These are phyloP conservation scores for Auricularia sp. DNA, from an alignment of 768 basidiomycete species.

Conservation along the genomic window DNA sequence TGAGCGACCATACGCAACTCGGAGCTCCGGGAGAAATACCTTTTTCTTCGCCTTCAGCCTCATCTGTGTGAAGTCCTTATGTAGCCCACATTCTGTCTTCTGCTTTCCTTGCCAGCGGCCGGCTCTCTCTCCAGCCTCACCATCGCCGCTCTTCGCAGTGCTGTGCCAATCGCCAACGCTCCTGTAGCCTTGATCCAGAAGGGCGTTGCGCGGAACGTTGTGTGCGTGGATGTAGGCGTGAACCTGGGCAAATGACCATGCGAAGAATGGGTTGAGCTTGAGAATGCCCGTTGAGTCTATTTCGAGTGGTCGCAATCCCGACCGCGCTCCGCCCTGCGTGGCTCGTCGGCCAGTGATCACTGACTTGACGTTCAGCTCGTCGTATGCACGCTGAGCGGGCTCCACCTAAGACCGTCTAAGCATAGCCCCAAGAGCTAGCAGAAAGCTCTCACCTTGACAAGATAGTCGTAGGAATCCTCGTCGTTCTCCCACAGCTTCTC, in stretches of 20 bases:
- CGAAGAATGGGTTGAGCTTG: constrained; percentile 89
- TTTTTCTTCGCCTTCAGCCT: constrained; percentile 21
- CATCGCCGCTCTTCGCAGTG: constrained; percentile 54
- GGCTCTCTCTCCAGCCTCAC: constrained; percentile 69
- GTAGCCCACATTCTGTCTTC: constrained; percentile 95
- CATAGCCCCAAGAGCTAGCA: background rate
- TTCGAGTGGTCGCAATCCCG: constrained; percentile 74
- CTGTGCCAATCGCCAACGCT: constrained; percentile 98
- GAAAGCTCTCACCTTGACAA: constrained; percentile 62
- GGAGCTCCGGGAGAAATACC: constrained; percentile 9
- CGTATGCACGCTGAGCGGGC: constrained; percentile 82
- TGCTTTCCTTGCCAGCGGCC: constrained; percentile 85
- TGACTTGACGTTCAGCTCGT: constrained; percentile 62
- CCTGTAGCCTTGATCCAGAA: constrained; percentile 86
- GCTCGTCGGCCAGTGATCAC: constrained; percentile 94
- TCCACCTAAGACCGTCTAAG: constrained; percentile 54
- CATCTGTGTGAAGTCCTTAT: constrained; percentile 82
- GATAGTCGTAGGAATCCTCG: constrained; percentile 82
- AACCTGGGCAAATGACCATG: constrained; percentile 78
- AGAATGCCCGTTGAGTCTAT: constrained; percentile 82
- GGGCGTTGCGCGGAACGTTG: constrained; percentile 76
- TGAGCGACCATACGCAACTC: background rate
- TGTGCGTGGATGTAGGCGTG: constrained; percentile 77
- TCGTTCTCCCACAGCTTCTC: constrained; percentile 78
- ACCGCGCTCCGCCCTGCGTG: constrained; percentile 88